These are phyloP conservation scores for Globisporangium perplexum DNA, from an alignment of 352 stramenopile genomes.

Conservation along the genomic window DNA sequence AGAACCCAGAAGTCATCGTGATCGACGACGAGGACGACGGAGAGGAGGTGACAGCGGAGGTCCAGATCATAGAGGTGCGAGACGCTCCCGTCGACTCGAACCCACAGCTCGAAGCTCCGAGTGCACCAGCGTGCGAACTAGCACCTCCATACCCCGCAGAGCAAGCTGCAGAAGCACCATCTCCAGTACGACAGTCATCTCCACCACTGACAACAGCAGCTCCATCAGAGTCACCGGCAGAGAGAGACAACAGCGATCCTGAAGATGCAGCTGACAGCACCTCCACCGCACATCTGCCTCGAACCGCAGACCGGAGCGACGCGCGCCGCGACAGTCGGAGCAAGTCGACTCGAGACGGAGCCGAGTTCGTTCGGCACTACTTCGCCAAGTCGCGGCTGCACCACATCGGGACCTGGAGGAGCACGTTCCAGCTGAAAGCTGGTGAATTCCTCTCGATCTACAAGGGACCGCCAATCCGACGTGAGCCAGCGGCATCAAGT, in stretches of 20 bases:
- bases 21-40: constrained; percentile 3
- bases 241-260: not conserved
- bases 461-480: constrained; percentile 30
- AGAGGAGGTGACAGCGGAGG: not conserved
- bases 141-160: not conserved
- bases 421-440: constrained; percentile 67
- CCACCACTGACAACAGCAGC: not conserved
- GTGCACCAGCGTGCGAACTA: not conserved
- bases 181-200: not conserved
- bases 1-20: constrained; percentile 3
- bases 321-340: constrained; percentile 5
- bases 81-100: not conserved
- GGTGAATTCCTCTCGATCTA: constrained; percentile 61
- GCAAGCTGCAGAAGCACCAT: not conserved
- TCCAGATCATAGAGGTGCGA: not conserved
- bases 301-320: not conserved
- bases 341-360: constrained; percentile 67
- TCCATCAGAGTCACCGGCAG: not conserved
- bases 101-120: not conserved
- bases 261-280: no score
- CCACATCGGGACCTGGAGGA: constrained; percentile 78
- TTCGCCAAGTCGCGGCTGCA: constrained; percentile 84
- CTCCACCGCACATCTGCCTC: not conserved
- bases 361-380: constrained; percentile 70
- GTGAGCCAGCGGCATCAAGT: constrained; percentile 23